Percentiles rank a stretch among this genome's conserved stretches.
These are phyloP conservation scores for Linderina pennispora DNA, from an alignment of 192 early-diverging fungal genomes.

Conservation along the genomic window DNA sequence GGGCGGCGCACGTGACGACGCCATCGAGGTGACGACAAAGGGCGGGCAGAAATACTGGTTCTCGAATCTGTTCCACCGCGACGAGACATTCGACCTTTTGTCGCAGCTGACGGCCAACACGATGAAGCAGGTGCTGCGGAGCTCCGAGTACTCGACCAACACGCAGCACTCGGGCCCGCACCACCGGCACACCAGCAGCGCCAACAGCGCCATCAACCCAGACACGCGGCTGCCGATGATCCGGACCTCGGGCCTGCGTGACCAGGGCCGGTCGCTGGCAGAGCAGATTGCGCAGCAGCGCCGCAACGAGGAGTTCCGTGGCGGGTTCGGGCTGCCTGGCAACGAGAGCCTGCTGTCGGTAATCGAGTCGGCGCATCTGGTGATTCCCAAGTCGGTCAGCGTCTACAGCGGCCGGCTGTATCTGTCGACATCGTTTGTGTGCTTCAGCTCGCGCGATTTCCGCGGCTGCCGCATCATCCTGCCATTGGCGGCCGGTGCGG, in stretches of 20 bases:
- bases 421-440: constrained; percentile 83
- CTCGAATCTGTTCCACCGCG: constrained; percentile 92
- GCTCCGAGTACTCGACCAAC: constrained; percentile 50
- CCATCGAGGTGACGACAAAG: constrained; percentile 78
- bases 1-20: constrained; percentile 82
- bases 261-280: constrained; percentile 24
- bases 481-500: constrained; percentile 85
- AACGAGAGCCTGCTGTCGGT: constrained; percentile 64
- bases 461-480: constrained; percentile 70
- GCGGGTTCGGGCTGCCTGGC: constrained; percentile 70
- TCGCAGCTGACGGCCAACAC: constrained; percentile 82
- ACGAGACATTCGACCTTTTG: constrained; percentile 95
- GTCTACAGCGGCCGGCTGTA: constrained; percentile 66
- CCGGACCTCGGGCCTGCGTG: background rate
- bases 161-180: constrained; percentile 10
- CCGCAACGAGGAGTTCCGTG: constrained; percentile 67
- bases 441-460: constrained; percentile 66
- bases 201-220: constrained; percentile 12
- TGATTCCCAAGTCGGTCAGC: constrained; percentile 27
- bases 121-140: constrained; percentile 83
- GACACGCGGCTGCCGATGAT: constrained; percentile 8
- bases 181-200: constrained; percentile 9
- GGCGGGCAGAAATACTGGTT: constrained; percentile 79
- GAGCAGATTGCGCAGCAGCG: constrained; percentile 69
- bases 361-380: constrained; percentile 49